A percentile compares a stretch with the other conserved stretches of the same genome.
These are phyloP conservation scores for Citrus medica DNA, from an alignment of 345 rosid genomes.

Conservation along the genomic window DNA sequence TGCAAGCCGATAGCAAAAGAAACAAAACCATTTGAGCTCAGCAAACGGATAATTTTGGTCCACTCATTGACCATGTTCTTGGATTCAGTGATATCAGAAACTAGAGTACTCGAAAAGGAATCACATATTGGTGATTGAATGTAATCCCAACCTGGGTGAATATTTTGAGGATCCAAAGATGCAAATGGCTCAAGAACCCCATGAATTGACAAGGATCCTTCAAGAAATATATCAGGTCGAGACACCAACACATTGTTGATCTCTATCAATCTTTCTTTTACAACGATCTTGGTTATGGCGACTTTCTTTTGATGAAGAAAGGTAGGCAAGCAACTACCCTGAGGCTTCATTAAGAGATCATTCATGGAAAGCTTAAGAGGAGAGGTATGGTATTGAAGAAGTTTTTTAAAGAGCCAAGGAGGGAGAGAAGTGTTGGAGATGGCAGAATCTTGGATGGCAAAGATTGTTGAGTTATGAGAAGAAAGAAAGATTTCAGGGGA, in stretches of 20 bases:
- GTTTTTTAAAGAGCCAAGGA: slow-evolving; percentile 52
- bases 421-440: slow-evolving; percentile 42
- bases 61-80: slow-evolving; percentile 39
- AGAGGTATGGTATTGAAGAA: slow-evolving; percentile 68
- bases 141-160: slow-evolving; percentile 26
- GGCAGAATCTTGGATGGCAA: slow-evolving; percentile 66
- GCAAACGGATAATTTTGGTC: slow-evolving; percentile 47
- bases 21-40: slow-evolving; percentile 67
- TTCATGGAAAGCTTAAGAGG: slow-evolving; percentile 48
- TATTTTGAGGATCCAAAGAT: slow-evolving; percentile 22
- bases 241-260: slow-evolving; percentile 56
- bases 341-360: slow-evolving; percentile 43
- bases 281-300: slow-evolving; percentile 38
- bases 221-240: slow-evolving; percentile 69
- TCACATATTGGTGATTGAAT: slow-evolving; percentile 31
- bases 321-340: slow-evolving; percentile 58
- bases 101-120: slow-evolving; percentile 20
- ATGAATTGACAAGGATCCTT: slow-evolving; percentile 55
- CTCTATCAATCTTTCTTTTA: slow-evolving; percentile 33
- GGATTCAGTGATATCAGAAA: slow-evolving; percentile 23
- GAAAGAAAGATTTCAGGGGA: slow-evolving; percentile 59
- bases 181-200: slow-evolving; percentile 66
- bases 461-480: slow-evolving; percentile 60
- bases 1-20: slow-evolving; percentile 73
- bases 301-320: slow-evolving; percentile 46